Base-by-base conservation (phyloP, 345 rosid genomes). In the Gossypium stocksii region DNA sequence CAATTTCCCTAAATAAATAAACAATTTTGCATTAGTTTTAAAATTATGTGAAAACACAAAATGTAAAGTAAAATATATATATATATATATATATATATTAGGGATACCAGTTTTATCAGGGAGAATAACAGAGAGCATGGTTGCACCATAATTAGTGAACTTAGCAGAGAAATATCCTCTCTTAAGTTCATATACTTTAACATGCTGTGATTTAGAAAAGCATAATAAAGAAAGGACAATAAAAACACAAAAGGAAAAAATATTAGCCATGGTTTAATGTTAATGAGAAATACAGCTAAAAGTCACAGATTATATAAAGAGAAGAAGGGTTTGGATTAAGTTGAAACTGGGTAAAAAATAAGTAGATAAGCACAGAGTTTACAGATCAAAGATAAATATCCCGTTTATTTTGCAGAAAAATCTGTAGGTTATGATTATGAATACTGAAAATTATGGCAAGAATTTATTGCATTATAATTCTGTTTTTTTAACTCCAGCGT, bases 121-220 rank as follows among this genome's bases (percentile, higher is more conserved):
- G 61, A 92, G 83, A 77, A 82, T 51, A 19, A 92, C 66, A 71
- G 97, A 94, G 65, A 92, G 81, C 45, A 89, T 68, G 60, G 81
- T 87, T 68, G 97, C 98, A 58, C 97, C 97, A 86, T 89, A 92
- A 63, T 92, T 92, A 74, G 97, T 90, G 52, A 94, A 72, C 60
- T 87, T 89, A 62, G 89, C 53, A 16, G 89, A 81, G 51, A 90
- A 17, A 54, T 90, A 83, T 29, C 97, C 98, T 53, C 81, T 87
- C 82, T 88, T 89, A 63, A 92, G 88, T 80, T 88, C 92, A 67
- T 88, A 94, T 9, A 83, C 65, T 4, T 88, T n/a, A 64, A 64
- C 89, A 45, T 64, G 48, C 23, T 64, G 23, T 64, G 15, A 49
- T 41, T 38, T 22, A 38, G 48, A 64, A 13, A 38, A 2, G 43